phyloP scores from a whole-genome alignment of 208 protist genomes.

The Crithidia brevicula region DNA sequence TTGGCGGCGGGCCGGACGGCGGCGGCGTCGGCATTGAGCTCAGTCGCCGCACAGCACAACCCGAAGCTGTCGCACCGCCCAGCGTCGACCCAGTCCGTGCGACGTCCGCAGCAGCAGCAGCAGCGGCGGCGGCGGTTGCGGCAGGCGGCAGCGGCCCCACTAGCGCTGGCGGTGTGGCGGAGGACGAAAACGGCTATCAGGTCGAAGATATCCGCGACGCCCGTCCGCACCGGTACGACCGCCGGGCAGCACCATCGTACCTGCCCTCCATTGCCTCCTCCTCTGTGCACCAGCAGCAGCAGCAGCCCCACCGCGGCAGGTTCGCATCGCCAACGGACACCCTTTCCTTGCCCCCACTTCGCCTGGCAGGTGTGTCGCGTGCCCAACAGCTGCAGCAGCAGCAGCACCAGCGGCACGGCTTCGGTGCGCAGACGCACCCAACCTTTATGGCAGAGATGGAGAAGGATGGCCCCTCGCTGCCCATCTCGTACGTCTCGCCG shows the following conservation, averaged over 20 bases:
- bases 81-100: neutral
- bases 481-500: constrained; percentile 38
- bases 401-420: constrained; percentile 3
- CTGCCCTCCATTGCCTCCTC: constrained; percentile 8
- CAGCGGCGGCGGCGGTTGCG: neutral
- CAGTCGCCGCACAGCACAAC: constrained; percentile 57
- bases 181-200: constrained; percentile 1
- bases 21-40: constrained; percentile 64
- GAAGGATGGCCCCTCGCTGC: neutral
- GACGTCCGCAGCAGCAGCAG: neutral
- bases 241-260: neutral
- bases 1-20: constrained; percentile 51
- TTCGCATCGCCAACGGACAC: constrained; percentile 5
- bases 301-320: constrained; percentile 7
- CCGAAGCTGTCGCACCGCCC: constrained; percentile 19
- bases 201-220: neutral
- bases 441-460: neutral
- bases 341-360: constrained; percentile 41
- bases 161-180: neutral
- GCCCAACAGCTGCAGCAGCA: constrained; percentile 24
- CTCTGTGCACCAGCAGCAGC: neutral
- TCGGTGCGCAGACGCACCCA: neutral
- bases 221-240: neutral
- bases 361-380: constrained; percentile 26
- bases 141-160: neutral